Evolutionary conservation across 2,329 filamentous ascomycete species (phyloP), one percentile per base, ranked within the genome.

Genomic region (Tolypocladium sp.): DNA sequence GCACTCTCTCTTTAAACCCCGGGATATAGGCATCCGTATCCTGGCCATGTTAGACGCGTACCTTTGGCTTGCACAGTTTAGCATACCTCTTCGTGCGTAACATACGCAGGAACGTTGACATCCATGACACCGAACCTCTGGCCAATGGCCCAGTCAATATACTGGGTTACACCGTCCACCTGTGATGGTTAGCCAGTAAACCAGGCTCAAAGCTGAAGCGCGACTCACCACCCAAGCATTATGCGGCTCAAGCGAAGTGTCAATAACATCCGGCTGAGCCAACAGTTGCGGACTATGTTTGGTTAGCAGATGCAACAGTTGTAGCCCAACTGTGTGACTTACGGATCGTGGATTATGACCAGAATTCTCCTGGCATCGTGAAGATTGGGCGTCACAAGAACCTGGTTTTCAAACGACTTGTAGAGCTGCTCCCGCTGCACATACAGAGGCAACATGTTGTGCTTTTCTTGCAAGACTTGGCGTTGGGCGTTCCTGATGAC

Each of bases 311-410:
- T 15, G 59, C 25, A 5, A 20, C 6, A 41, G 8, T 22, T 6
- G n/a, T 13, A 27, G 13, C 7, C 22, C 4, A 15, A 15, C 15
- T n/a, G 12, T 4, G 27, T 52, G 38, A 79, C 88, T 79, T 74
- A 91, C 81, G 93, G 91, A 68, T 97, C 93, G 71, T 99, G 94
- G 59, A 99, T 88, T 55, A 97, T 88, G 13, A 99, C 77, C 15
- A 99, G 70, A 4, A 97, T 79, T 57, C 86, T 90, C 59, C 82
- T 83, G 22, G 83, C 81, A 41, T 82, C 75, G 59, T 85, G 79
- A 57, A 94, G 85, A 52, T 86, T 82, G 1, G 87, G 84, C 70
- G 91, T 95, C 10, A 91, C 88, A 40, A 97, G 76, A 2, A 97
- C 88, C 71, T 96, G 91, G 64, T 95, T 89, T 66, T 93, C 86